These are phyloP conservation scores for Phytophthora quininea DNA, from an alignment of 352 stramenopile genomes.

Conservation along the genomic window DNA sequence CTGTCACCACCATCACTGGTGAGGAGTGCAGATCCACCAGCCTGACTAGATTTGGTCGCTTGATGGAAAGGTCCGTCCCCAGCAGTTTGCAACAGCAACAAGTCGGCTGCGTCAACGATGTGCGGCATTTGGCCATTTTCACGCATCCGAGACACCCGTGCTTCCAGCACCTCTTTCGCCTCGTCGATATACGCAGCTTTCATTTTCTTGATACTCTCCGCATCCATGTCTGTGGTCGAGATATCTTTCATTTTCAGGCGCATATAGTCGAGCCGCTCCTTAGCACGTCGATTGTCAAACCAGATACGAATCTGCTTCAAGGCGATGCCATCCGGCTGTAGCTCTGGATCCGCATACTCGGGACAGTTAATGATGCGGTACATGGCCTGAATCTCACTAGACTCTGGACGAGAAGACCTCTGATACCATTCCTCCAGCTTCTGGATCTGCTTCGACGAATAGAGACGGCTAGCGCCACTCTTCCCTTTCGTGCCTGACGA, in stretches of 20 bases:
- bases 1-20: constrained; percentile 31
- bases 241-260: constrained; percentile 91
- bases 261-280: constrained; percentile 89
- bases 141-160: constrained; percentile 76
- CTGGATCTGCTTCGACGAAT: constrained; percentile 87
- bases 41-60: constrained; percentile 39
- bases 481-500: constrained; percentile 63
- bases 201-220: constrained; percentile 87
- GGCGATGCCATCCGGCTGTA: constrained; percentile 86
- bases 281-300: constrained; percentile 88
- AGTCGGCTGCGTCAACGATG: constrained; percentile 84
- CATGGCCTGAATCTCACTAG: constrained; percentile 90
- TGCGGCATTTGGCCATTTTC: constrained; percentile 76
- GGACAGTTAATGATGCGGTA: constrained; percentile 89
- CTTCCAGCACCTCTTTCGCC: constrained; percentile 87
- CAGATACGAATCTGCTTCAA: constrained; percentile 90
- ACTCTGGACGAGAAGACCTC: constrained; percentile 79
- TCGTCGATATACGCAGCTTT: constrained; percentile 90
- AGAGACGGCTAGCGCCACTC: constrained; percentile 80
- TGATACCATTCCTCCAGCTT: constrained; percentile 91
- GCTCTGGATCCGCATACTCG: constrained; percentile 81
- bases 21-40: constrained; percentile 3
- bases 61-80: constrained; percentile 50
- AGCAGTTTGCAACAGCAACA: constrained; percentile 59
- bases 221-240: constrained; percentile 83